Percentiles rank a stretch among this genome's conserved stretches.
These are phyloP conservation scores for Pyrus hybrid DNA, from an alignment of 331 rosid genomes.

Conservation along the genomic window DNA sequence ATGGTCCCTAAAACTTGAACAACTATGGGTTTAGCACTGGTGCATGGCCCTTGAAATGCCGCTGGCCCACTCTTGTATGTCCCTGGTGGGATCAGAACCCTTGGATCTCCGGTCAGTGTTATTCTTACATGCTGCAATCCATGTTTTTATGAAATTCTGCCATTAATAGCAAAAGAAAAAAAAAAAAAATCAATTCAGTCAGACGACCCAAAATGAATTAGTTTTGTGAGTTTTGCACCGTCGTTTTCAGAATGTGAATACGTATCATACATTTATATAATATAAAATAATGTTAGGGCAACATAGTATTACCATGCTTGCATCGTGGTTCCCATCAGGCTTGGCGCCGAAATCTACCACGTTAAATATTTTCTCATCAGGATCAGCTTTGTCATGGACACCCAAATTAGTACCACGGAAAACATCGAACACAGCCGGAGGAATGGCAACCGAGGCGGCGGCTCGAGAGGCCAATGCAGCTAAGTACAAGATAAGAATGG, in stretches of 20 bases:
- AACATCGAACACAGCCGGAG: slow-evolving; percentile 22
- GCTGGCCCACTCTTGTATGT: slow-evolving; percentile 33
- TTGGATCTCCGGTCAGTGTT: slow-evolving; percentile 19
- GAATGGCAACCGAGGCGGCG: not conserved
- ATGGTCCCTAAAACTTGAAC: slow-evolving; percentile 53
- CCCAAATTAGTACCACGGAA: slow-evolving; percentile 16
- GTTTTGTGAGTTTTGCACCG: not conserved
- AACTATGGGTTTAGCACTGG: slow-evolving; percentile 21
- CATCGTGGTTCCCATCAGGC: slow-evolving; percentile 33
- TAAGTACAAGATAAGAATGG: slow-evolving; percentile 25
- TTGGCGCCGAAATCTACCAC: slow-evolving; percentile 52
- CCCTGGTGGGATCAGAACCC: slow-evolving; percentile 50
- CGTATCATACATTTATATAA: not conserved
- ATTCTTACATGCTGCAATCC: slow-evolving; percentile 49
- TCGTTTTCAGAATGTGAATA: not conserved
- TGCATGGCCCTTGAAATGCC: slow-evolving; percentile 70
- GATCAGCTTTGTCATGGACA: slow-evolving; percentile 10
- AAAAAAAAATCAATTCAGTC: no score
- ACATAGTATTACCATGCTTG: not conserved
- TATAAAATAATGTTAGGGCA: not conserved
- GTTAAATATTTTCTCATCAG: slow-evolving; percentile 31
- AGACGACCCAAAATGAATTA: not conserved
- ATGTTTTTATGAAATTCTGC: slow-evolving; percentile 65
- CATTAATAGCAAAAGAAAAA: no score
- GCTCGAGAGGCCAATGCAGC: slow-evolving; percentile 20